phyloP scores from a whole-genome alignment of 345 rosid genomes.

The Physaria fendleri region DNA sequence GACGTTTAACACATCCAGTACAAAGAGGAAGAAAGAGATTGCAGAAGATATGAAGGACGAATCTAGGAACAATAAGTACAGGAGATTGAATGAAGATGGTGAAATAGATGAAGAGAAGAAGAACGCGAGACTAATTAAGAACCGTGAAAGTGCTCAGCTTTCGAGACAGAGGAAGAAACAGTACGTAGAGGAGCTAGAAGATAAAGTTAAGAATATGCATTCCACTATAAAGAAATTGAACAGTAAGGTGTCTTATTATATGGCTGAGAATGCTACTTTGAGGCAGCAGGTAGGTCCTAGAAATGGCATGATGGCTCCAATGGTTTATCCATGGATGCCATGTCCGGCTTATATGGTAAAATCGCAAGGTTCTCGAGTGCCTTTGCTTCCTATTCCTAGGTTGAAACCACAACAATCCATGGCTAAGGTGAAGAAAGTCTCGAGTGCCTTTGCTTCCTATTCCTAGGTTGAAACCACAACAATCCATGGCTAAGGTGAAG shows the following conservation, averaged over 20 bases:
- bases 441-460: conserved; percentile 86
- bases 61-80: conserved; percentile 32
- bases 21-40: conserved; percentile 42
- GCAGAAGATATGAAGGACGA: conserved; percentile 29
- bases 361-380: conserved; percentile 74
- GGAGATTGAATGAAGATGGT: conserved; percentile 24
- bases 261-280: conserved; percentile 70
- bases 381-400: conserved; percentile 82
- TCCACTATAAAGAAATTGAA: conserved; percentile 68
- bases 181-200: conserved; percentile 89
- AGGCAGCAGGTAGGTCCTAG: conserved; percentile 51
- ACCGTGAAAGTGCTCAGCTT: conserved; percentile 88
- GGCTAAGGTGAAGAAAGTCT: conserved; percentile 50
- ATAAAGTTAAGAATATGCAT: conserved; percentile 64
- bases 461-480: conserved; percentile 67
- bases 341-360: conserved; percentile 57
- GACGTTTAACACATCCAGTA: neutral
- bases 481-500: conserved; percentile 38
- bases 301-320: conserved; percentile 35
- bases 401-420: conserved; percentile 53
- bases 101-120: conserved; percentile 49
- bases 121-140: conserved; percentile 61
- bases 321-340: conserved; percentile 54
- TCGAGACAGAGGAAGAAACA: conserved; percentile 90
- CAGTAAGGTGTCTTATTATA: conserved; percentile 51